A percentile compares a stretch with the other conserved stretches of the same genome.
These are phyloP conservation scores for Elaeis oleifera DNA, from an alignment of 202 grass and related monocot genomes.

Conservation along the genomic window DNA sequence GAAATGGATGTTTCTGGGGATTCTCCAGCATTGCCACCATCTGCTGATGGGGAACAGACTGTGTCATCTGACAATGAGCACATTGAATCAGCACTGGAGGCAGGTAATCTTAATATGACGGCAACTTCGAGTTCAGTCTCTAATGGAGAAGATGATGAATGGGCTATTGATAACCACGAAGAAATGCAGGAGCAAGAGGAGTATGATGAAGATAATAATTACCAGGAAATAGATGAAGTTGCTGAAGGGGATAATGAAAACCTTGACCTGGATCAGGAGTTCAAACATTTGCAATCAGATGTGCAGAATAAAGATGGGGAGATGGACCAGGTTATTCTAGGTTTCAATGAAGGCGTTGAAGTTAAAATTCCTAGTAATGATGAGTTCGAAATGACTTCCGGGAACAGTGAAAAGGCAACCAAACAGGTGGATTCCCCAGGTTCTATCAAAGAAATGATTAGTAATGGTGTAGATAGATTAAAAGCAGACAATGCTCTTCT, in stretches of 20 bases:
- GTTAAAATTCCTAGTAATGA: constrained; percentile 57
- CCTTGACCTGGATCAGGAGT: constrained; percentile 49
- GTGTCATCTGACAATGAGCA: constrained; percentile 55
- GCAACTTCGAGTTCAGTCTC: constrained; percentile 35
- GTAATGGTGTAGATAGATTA: constrained; percentile 12
- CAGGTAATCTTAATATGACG: constrained; percentile 40
- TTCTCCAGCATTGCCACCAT: constrained; percentile 79
- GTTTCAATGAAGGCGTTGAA: constrained; percentile 91
- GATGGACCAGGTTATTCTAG: constrained; percentile 75
- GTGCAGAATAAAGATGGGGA: constrained; percentile 34
- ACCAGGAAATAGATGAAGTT: constrained; percentile 45
- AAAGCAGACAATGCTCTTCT: constrained; percentile 1
- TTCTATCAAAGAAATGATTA: constrained; percentile 29
- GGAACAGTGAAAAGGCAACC: constrained; percentile 42
- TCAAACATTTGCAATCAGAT: constrained; percentile 33
- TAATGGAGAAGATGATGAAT: constrained; percentile 66
- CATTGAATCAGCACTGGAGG: constrained; percentile 35
- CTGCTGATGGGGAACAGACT: constrained; percentile 71
- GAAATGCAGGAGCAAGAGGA: constrained; percentile 41
- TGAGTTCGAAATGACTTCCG: constrained; percentile 46
- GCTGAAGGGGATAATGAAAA: constrained; percentile 52
- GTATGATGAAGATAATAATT: constrained; percentile 57
- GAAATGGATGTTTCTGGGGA: constrained; percentile 95
- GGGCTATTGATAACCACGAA: constrained; percentile 58
- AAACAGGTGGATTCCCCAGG: constrained; percentile 10